These are phyloP conservation scores for Selaginella tamariscina DNA, from an alignment of 75 land plant species.

Conservation along the genomic window DNA sequence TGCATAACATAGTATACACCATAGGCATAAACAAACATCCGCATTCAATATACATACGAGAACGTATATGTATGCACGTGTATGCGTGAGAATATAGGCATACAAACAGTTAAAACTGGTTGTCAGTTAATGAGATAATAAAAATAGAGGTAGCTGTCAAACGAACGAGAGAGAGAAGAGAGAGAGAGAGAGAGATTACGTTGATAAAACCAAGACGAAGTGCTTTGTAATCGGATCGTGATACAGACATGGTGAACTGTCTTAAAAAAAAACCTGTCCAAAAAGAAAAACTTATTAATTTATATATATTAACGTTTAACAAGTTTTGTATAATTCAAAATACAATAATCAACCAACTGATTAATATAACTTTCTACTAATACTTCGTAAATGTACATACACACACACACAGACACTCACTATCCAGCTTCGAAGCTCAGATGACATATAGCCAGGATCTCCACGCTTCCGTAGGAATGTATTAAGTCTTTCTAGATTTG, in stretches of 20 bases:
- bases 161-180: no score
- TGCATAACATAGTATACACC: neutral
- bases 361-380: no score
- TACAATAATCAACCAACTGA: no score
- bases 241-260: neutral
- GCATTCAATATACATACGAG: neutral
- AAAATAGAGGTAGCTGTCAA: no score
- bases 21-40: no score
- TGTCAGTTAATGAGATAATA: no score
- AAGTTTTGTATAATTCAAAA: no score
- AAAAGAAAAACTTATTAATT: constrained; percentile 4
- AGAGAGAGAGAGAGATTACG: no score
- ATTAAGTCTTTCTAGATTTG: constrained; percentile 6
- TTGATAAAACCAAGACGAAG: neutral
- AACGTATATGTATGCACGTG: neutral
- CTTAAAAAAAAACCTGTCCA: neutral
- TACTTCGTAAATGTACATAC: no score
- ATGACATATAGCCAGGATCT: neutral
- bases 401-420: constrained; percentile 6
- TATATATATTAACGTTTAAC: no score
- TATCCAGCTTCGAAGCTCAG: neutral
- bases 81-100: no score
- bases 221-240: neutral
- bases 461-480: constrained; percentile 16
- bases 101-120: no score